A percentile compares a stretch with the other conserved stretches of the same genome.
Evolutionary conservation across 352 stramenopile genomes (phyloP).

Genomic region (Phytophthora cajani): DNA sequence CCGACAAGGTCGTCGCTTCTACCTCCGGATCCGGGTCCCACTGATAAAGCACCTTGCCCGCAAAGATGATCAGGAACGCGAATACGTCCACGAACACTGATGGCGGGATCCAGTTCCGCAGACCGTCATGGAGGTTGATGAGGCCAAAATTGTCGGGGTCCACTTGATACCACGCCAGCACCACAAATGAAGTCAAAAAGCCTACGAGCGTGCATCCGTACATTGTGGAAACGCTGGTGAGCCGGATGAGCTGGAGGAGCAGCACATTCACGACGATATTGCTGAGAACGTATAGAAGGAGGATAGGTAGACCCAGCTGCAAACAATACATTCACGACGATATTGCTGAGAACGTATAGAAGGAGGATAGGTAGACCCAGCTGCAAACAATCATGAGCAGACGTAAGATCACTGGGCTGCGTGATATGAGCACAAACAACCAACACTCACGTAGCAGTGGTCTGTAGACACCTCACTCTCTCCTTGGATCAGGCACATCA

Average conservation of each 20-base stretch:
- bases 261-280: conserved; percentile 85
- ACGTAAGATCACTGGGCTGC: neutral
- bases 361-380: conserved; percentile 75
- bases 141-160: conserved; percentile 72
- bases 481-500: conserved; percentile 83
- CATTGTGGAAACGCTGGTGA: conserved; percentile 83
- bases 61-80: conserved; percentile 70
- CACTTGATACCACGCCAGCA: conserved; percentile 82
- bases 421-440: neutral
- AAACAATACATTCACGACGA: conserved; percentile 65
- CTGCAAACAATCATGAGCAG: conserved; percentile 31
- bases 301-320: conserved; percentile 73
- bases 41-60: conserved; percentile 78
- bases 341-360: conserved; percentile 78
- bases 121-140: conserved; percentile 59
- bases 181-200: conserved; percentile 75
- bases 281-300: conserved; percentile 75
- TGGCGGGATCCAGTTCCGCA: conserved; percentile 75
- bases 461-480: conserved; percentile 72
- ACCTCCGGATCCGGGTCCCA: conserved; percentile 83
- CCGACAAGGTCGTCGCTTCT: conserved; percentile 82
- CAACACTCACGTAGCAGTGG: conserved; percentile 69
- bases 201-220: conserved; percentile 76
- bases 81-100: conserved; percentile 78
- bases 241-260: conserved; percentile 71